Evolutionary conservation across 2,329 filamentous ascomycete genomes (phyloP).

Genomic region (Colletotrichum acutatum): DNA sequence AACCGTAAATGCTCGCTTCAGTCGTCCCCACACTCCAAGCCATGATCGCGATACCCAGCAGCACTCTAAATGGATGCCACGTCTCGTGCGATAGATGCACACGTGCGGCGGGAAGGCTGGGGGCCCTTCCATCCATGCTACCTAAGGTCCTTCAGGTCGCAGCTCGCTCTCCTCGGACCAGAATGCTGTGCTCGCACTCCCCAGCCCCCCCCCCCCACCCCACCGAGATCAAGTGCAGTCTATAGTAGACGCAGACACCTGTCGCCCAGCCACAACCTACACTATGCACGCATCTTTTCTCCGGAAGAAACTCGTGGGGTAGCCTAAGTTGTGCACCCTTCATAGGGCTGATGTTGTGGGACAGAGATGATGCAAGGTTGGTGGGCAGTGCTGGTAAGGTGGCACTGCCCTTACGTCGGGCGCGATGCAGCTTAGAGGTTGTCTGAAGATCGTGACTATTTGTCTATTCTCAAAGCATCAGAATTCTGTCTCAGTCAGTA

Average conservation of each 20-base stretch:
- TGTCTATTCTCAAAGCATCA: background rate
- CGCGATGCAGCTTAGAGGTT: background rate
- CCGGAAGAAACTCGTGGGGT: background rate
- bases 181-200: no score
- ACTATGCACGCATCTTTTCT: background rate
- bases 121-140: background rate
- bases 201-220: no score
- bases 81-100: background rate
- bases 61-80: background rate
- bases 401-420: background rate
- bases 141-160: background rate
- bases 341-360: conserved; percentile 17
- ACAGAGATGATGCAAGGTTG: background rate
- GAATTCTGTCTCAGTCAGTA: background rate
- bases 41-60: background rate
- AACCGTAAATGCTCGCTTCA: background rate
- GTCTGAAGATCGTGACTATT: background rate
- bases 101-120: background rate
- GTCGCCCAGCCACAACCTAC: background rate
- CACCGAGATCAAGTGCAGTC: background rate
- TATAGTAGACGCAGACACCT: background rate
- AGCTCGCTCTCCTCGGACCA: background rate
- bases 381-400: background rate
- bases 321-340: background rate
- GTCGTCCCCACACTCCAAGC: background rate